Base-by-base conservation (phyloP, 345 rosid genomes). In the Lumnitzera racemosa region DNA sequence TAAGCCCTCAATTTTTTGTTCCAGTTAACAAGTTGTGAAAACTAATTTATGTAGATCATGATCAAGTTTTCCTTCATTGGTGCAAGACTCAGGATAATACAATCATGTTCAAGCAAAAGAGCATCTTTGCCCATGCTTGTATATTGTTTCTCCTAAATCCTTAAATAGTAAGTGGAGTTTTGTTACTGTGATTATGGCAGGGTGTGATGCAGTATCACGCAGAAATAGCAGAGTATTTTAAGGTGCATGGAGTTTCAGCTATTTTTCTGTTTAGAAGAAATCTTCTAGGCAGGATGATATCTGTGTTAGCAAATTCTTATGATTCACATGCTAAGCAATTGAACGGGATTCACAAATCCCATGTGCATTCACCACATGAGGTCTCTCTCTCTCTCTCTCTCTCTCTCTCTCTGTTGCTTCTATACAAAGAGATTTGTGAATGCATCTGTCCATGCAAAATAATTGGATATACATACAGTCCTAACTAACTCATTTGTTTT, bases 281-380 rank as follows among this genome's bases (percentile, higher is more conserved):
- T 78, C 88, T 90, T 12, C 76, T 95, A 72, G 89, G 96, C 2
- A 75, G 97, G 66, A 84, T 85, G 88, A 88, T 95, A 65, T 95
- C 99, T 4, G 83, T 95, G 48, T 89, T 95, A 15, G 99, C 99
- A 50, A 95, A 95, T 67, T 86, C 87, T 27, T 90, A 95, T 48
- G 99, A 95, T 68, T 83, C 87, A 73, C 76, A 78, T 61, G 83
- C 72, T 49, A 95, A 88, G 82, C 79, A 58, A 53, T 73, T 95
- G 41, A 95, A 95, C 41, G 99, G 96, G 50, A 95, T 95, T 60
- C 99, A 90, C 81, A 95, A 90, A 76, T 95, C 99, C 61, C 99
- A 95, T 24, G 90, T 83, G 65, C 99, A 95, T 79, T 90, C 95
- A 46, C 85, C 84, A 31, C 76, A 67, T 15, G 99, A 95, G 96